Conservation (phyloP, 2,329 filamentous ascomycete genomes). For the Arthrobotrys pseudoclavata region DNA sequence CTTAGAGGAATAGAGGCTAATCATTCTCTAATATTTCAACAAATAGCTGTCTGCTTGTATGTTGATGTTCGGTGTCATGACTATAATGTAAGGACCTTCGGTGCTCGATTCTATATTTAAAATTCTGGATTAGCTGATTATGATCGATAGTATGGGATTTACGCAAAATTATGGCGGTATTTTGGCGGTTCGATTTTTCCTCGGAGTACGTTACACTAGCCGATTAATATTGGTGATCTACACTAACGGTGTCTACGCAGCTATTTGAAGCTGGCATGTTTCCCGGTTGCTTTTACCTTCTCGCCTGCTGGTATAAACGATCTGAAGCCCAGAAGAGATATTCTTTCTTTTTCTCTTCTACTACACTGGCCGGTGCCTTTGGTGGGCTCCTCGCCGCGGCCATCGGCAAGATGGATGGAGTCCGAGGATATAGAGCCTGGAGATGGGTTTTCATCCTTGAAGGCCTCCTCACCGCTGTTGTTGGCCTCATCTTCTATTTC, state of each 20-base stretch:
- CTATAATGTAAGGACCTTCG: constrained; percentile 27
- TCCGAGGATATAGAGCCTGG: constrained; percentile 79
- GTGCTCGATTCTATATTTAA: neutral
- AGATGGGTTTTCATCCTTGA: constrained; percentile 88
- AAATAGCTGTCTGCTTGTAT: constrained; percentile 78
- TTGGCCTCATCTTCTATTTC: constrained; percentile 77
- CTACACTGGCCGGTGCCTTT: constrained; percentile 84
- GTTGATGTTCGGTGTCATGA: constrained; percentile 79
- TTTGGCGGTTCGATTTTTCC: constrained; percentile 84
- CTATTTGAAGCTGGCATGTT: constrained; percentile 78
- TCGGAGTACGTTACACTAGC: constrained; percentile 71
- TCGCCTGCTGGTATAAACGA: constrained; percentile 91
- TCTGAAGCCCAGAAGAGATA: constrained; percentile 91
- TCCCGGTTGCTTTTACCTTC: constrained; percentile 78
- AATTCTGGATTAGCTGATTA: constrained; percentile 5
- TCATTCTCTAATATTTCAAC: neutral
- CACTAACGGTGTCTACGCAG: constrained; percentile 10
- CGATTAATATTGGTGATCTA: neutral
- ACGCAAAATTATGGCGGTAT: constrained; percentile 83
- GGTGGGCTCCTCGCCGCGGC: constrained; percentile 86
- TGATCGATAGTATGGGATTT: constrained; percentile 70
- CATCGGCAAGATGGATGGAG: constrained; percentile 87
- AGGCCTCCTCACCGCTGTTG: constrained; percentile 74
- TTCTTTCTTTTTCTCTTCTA: constrained; percentile 91
- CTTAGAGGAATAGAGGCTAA: constrained; percentile 4